Evolutionary conservation across 352 stramenopile species (phyloP), one percentile per base, ranked within the genome.

Genomic region (Blastocystis sp.): DNA sequence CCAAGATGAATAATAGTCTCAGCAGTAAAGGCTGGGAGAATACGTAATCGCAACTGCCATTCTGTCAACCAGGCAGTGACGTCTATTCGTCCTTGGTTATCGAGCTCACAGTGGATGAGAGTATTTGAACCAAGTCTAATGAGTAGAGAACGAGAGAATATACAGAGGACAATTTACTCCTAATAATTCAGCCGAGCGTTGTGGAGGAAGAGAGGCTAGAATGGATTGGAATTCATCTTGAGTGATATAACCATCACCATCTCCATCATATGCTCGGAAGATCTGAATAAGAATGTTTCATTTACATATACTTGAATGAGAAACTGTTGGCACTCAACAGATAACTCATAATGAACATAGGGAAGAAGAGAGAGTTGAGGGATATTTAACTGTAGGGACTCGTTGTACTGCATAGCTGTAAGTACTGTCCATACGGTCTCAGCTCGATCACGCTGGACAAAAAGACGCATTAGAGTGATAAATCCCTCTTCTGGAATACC

Each of bases 341-440:
- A 44, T 7, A 70, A 15, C 17, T 70, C 60, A 4, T 70, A 70
- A 7, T 44, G 60, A 22, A 44, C 17, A 24, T 15, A 5, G 33
- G 60, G 60, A 35, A 44, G 6, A 5, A 40, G 2, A 7, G 33
- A 44, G 15, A 70, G 22, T 33, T 33, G 60, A 19, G 60, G 60
- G 6, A 35, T 40, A 6, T 5, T 5, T 5, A 70, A 15, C 6
- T 7, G 60, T 17, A 70, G 33, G 1, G 24, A 35, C 5, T 70
- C 60, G 24, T 44, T 13, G 22, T 64, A 81, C 19, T 81, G 15
- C 44, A 81, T 42, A 11, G 70, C 33, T 15, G 17, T 24, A 9
- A 81, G 44, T 11, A 60, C 35, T 22, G 24, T 40, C 70, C 70
- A 81, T 5, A 81, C 70, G 9, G 51, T 64, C 44, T 81, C 70